These are phyloP conservation scores for Zychaea mexicana DNA, from an alignment of 371 early-diverging fungal genomes.

Conservation along the genomic window DNA sequence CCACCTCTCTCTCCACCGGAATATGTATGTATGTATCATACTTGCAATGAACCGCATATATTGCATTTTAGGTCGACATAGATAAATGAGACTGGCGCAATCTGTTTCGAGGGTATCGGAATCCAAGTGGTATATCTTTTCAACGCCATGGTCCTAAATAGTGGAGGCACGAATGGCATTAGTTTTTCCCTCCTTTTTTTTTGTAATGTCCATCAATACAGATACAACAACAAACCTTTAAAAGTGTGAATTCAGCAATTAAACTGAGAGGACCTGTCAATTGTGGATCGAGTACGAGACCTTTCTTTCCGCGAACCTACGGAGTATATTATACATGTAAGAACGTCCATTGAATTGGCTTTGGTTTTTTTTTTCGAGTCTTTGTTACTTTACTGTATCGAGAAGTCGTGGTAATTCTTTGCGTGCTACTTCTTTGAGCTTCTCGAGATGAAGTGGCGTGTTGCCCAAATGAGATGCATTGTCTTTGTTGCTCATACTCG, in stretches of 20 bases:
- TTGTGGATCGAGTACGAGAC: constrained; percentile 84
- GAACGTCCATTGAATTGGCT: background rate
- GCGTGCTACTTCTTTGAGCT: constrained; percentile 68
- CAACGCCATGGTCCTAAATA: constrained; percentile 91
- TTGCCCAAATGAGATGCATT: constrained; percentile 47
- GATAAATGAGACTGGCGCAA: constrained; percentile 75
- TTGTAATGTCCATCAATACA: too few relatives aligned
- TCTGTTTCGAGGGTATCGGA: constrained; percentile 67
- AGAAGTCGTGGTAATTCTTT: constrained; percentile 72
- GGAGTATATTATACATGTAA: background rate
- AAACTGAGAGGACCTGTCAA: constrained; percentile 84
- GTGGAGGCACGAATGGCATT: too few relatives aligned
- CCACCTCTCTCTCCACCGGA: background rate
- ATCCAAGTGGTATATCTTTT: constrained; percentile 87
- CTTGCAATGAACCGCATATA: constrained; percentile 87
- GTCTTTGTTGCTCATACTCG: constrained; percentile 15
- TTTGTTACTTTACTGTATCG: constrained; percentile 64
- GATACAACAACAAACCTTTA: constrained; percentile 62
- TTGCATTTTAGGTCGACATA: constrained; percentile 76
- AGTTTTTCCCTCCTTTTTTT: background rate
- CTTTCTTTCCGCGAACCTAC: constrained; percentile 88
- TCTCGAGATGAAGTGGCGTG: constrained; percentile 58
- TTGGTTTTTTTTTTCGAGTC: background rate
- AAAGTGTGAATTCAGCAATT: constrained; percentile 81
- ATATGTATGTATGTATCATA: constrained; percentile 24